Evolutionary conservation across 2,329 filamentous ascomycete genomes (phyloP), one percentile per base, ranked within the genome.

Genomic region (Arthrinium puccinioides): DNA sequence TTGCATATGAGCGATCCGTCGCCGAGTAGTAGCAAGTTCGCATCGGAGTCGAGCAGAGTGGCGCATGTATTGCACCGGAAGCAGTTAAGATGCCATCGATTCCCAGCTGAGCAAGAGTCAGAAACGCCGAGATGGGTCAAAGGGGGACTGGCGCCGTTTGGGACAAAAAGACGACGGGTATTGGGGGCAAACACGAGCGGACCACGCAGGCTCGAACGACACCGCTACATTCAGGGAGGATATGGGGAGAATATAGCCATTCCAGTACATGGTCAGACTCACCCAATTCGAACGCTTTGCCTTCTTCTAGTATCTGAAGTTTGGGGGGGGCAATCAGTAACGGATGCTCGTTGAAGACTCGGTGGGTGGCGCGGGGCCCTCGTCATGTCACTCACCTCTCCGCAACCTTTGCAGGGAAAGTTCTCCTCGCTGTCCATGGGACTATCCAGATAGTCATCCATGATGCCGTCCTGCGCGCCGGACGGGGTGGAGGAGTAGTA

Each of bases 1-100:
- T 95, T 97, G 74, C 92, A 98, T 52, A 98, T 97, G 48, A 98
- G 79, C 14, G 90, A 97, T 48, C 92, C 92, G 66, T 98, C 92
- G 59, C 92, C 92, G 45, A 98, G 85, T 19, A 98, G 83, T 36
- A 98, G 81, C 34, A 98, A 82, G 64, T 97, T 97, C 52, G 92
- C 92, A 59, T 98, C 90, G 44, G 92, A 97, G 67, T 98, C 92
- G 65, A 98, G 87, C 40, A 96, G 80, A 43, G 89, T 96, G 55
- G 81, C 79, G 71, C 90, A 98, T 39, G 86, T 94, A 62, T 95
- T 92, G 74, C 90, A 97, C 59, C 89, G 84, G 67, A 98, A 98
- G 70, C 92, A 98, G 67, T 96, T 86, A 56, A 98, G 86, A 72
- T 98, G 92, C 92, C 90, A 97, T 74, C 90, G 79, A 62, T 94